Base-by-base conservation (phyloP, 2,329 filamentous ascomycete species). In the Penicillium sp. region DNA sequence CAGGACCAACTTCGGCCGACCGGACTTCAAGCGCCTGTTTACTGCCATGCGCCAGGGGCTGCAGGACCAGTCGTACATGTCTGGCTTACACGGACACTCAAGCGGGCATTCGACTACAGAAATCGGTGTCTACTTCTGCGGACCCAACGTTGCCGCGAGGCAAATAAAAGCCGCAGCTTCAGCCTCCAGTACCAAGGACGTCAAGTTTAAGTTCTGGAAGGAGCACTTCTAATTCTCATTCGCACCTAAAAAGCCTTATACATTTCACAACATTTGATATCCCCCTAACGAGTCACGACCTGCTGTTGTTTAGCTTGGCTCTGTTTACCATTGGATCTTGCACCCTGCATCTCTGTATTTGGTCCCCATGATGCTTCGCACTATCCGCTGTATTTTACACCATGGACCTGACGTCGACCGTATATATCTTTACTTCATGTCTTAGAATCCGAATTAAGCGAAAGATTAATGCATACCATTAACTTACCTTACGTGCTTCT, bases 171-270 rank as follows among this genome's bases (percentile, higher is more conserved):
- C 88, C 74, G 93, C 94, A 17, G 91, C 91, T 68, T 91, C 90
- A 73, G 77, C 83, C 57, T 90, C 90, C 17, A 91, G 88, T 13
- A 88, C 86, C 44, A 86, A 86, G 65, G 91, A 96, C 69, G 92
- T 99, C 61, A 87, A 89, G 72, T 99, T 98, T 82, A 91, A 92
- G 71, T 99, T 99, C 84, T 99, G 95, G 95, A 99, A 99, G 83
- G 95, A 99, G 80, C 94, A 99, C 73, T 83, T 82, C 65, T 83
- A 75, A 46, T n/a, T 5, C 7, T 3, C 15, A 38, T 41, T 1
- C 21, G 31, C n/a, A n/a, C 26, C 48, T 23, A 13, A 53, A 60
- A 26, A 47, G 19, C 51, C 38, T 15, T 45, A 30, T 30, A 23
- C 26, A 46, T 47, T 29, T 47, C 52, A 57, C 44, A 44, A 29